Evolutionary conservation across 2,329 filamentous ascomycete species (phyloP), one percentile per base, ranked within the genome.

Genomic region (Hirsutella minnesotensis): DNA sequence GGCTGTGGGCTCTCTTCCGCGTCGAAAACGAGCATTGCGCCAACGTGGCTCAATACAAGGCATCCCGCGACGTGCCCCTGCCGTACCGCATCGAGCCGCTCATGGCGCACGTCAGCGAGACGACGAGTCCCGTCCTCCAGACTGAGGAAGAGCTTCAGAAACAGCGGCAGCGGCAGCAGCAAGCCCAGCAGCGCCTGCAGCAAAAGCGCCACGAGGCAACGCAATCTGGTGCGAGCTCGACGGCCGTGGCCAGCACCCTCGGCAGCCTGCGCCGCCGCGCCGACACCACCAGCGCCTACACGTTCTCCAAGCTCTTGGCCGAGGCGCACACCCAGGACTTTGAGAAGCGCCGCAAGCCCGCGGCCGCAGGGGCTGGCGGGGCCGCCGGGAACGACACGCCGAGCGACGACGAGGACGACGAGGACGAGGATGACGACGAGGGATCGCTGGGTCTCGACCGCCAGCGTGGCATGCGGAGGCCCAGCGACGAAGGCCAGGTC

Each of bases 21-120:
- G 89, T 98, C 21, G 92, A 98, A 62, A 98, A 98, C 60, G 92
- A 98, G 55, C 92, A 98, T 64, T 95, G 88, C 63, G 81, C 83
- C 43, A 95, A 95, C 53, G 90, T 98, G 2, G 77, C 80, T 16
- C 80, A 86, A 51, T 94, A 94, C 72, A 88, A 94, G 49, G 92
- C 92, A 4, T 87, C 82, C 2, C 76, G 90, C 44, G 89, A 95
- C 54, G 76, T 94, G 0, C 87, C 87, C 0, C 70, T 96, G 0
- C 90, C 90, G 0, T 96, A 95, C 58, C 72, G 77, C 40, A 64
- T 80, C 38, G 69, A 75, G 44, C 62, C 66, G 0, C 62, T 72
- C 10, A 59, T 67, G 46, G 63, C 68, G 44, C 66, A 59, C 29
- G 55, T 56, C 10, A 70, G 67, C 50, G 50, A 55, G 36, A 66